Base-by-base conservation (phyloP, 148 eudicot genomes). In the Agrostemma githago region DNA sequence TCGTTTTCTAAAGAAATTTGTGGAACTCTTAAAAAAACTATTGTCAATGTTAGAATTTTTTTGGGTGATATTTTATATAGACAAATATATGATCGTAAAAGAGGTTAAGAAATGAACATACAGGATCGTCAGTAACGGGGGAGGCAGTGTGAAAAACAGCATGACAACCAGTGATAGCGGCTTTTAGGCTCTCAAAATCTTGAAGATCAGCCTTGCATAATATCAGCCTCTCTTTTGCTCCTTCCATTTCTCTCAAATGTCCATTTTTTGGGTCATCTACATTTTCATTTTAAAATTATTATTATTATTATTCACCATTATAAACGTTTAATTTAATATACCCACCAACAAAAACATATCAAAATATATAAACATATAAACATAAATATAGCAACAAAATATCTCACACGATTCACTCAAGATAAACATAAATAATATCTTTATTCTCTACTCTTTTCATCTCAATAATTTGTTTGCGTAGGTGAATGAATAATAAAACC, bases 111-210 rank as follows among this genome's bases (percentile, higher is more conserved):
- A 66, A 67, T 3, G 34, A 42, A 72, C 84, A 62, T 80, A 91
- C 98, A 54, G 97, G 98, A 76, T 94, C 93, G 78, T 94, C 97
- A 2, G 97, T 94, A 21, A 94, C 92, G 2, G 97, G 98, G n/a
- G 97, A 92, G 9, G 98, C 98, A 59, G 96, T 89, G 84, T 91
- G 97, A 76, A 94, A 94, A 78, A 94, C 98, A 46, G 90, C 98
- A 62, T 89, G 84, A 78, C 97, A 94, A 0, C 96, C 98, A 41
- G 75, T 66, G 71, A 94, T 92, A 17, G 98, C 97, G 70, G 78
- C 90, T 64, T 87, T 83, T 5, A 94, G 72, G 73, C 97, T 88
- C 74, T 86, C 87, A 73, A 74, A 94, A 83, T 92, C 93, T 26
- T 87, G 78, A 81, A 94, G 97, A 83, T 94, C 93, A 16, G 96